Base-by-base conservation (phyloP, 176 grass and related monocot species). In the Eremochloa ophiuroides region DNA sequence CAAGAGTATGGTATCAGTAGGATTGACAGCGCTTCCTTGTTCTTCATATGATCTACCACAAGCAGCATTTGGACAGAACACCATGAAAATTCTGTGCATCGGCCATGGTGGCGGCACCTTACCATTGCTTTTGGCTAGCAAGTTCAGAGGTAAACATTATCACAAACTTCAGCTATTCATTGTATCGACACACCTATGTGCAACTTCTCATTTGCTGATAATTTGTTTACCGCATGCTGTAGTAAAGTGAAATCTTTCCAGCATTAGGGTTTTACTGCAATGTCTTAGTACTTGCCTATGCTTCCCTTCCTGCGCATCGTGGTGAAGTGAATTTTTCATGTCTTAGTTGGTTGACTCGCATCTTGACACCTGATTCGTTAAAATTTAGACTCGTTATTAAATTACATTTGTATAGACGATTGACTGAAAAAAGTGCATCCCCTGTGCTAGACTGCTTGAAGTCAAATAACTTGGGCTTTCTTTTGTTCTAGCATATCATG, bases 81-180 rank as follows among this genome's bases (percentile, higher is more conserved):
- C 35, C 30, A 71, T 94, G 88, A 93, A 91, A 76, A 47, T 98
- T 80, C 85, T 94, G 17, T 98, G 92, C 78, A 86, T 98, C 1
- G 95, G 95, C 20, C 95, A 98, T 91, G 95, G 92, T 83, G 95
- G 88, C 0, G 95, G 92, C 58, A 98, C 70, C 40, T 79, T 98
- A 75, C 95, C 95, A 22, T 77, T 98, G 30, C 93, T 94, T 76
- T 73, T 98, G 69, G 95, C 86, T 41, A 98, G 78, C 82, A 98
- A 98, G 91, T 83, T 98, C 35, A 93, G 37, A 89, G 92, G 95
- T 97, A 80, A 78, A 68, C 11, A 72, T 26, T 56, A 26, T 37
- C 8, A 69, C 15, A 22, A 42, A 33, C 46, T 66, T 75, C 9
- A 39, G 26, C 4, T n/a, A 20, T 79, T n/a, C n/a, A n/a, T n/a